Percentiles rank a stretch among this genome's conserved stretches.
These are phyloP conservation scores for Phialophora chinensis DNA, from an alignment of 2,329 filamentous ascomycete species.

Conservation along the genomic window DNA sequence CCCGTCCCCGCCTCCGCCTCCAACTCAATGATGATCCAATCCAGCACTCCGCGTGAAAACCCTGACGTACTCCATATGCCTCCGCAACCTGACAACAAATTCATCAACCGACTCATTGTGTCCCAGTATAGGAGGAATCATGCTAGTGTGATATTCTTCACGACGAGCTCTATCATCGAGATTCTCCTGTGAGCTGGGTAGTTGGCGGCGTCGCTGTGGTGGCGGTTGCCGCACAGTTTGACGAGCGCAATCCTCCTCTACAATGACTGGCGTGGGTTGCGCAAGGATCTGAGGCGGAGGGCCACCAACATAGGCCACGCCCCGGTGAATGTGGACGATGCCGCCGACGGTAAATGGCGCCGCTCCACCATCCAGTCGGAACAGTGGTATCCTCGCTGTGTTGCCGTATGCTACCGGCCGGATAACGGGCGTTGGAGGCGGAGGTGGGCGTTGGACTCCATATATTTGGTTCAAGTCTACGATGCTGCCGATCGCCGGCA, in stretches of 20 bases:
- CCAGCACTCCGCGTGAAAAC: not conserved
- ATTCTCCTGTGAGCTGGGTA: not conserved
- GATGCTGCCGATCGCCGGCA: conserved; percentile 7
- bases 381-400: not conserved
- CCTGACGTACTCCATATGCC: not conserved
- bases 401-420: not conserved
- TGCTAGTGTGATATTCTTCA: not conserved
- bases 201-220: not conserved
- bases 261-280: not conserved
- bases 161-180: not conserved
- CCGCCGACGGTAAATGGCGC: not conserved
- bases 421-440: conserved; percentile 6
- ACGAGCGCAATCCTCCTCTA: not conserved
- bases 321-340: not conserved
- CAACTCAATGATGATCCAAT: not conserved
- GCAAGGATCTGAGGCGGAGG: not conserved
- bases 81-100: not conserved
- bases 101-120: not conserved
- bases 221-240: not conserved
- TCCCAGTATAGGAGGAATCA: not conserved
- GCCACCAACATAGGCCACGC: not conserved
- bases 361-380: conserved; percentile 1
- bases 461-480: conserved; percentile 7
- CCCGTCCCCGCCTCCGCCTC: not conserved
- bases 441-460: not conserved